phyloP scores from a whole-genome alignment of 257 asterid genomes.

The Solanum boliviense region DNA sequence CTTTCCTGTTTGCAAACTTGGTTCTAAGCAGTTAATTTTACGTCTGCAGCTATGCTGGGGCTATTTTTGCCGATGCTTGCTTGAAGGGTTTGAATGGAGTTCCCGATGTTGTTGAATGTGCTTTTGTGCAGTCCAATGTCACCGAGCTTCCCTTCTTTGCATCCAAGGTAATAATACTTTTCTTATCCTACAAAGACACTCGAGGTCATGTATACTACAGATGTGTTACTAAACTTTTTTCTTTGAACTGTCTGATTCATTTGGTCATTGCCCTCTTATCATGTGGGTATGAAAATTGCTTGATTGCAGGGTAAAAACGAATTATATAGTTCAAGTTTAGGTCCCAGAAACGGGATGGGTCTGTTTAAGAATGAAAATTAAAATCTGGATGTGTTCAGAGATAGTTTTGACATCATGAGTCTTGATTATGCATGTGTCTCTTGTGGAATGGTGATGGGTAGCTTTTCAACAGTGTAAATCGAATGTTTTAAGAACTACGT shows the following conservation, averaged over 20 bases:
- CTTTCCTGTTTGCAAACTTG: not conserved
- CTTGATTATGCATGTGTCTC: not conserved
- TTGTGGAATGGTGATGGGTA: not conserved
- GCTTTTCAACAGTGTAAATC: not conserved
- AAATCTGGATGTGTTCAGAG: not conserved
- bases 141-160: slow-evolving; percentile 79
- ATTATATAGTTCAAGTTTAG: not conserved
- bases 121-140: slow-evolving; percentile 60
- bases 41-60: slow-evolving; percentile 74
- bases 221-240: not conserved
- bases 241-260: not conserved
- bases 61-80: slow-evolving; percentile 89
- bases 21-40: not conserved
- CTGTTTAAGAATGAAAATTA: not conserved
- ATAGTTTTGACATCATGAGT: not conserved
- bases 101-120: slow-evolving; percentile 70
- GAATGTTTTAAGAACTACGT: not conserved
- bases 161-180: slow-evolving; percentile 36
- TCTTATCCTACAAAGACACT: not conserved
- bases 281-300: not conserved
- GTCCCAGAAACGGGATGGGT: not conserved
- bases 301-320: no score
- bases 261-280: not conserved
- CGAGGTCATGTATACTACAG: not conserved
- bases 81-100: slow-evolving; percentile 86